phyloP scores from a whole-genome alignment of 257 asterid species.

The Primulina eburnea region DNA sequence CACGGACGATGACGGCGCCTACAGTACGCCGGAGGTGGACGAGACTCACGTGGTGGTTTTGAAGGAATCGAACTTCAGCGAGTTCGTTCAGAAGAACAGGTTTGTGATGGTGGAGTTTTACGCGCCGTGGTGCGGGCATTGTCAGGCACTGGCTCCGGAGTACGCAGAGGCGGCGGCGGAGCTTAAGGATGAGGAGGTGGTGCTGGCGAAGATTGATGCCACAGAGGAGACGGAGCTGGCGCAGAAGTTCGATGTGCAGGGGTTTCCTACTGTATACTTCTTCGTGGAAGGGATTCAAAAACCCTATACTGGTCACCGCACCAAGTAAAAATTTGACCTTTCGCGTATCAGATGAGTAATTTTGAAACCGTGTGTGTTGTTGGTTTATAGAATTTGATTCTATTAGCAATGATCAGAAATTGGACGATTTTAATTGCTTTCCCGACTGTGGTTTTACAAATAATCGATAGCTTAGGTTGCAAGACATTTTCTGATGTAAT shows the following conservation, averaged over 20 bases:
- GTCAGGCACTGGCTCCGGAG: conserved; percentile 80
- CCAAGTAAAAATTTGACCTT: conserved; percentile 47
- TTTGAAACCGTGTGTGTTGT: not conserved
- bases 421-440: too few species aligned
- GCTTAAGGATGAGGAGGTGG: conserved; percentile 67
- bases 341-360: not conserved
- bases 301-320: conserved; percentile 63
- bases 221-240: conserved; percentile 67
- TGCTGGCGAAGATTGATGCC: conserved; percentile 79
- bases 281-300: conserved; percentile 78
- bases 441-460: not conserved
- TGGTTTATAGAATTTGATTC: not conserved
- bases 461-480: not conserved
- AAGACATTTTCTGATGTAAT: conserved; percentile 6
- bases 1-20: conserved; percentile 46
- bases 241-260: conserved; percentile 76
- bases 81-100: conserved; percentile 52
- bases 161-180: conserved; percentile 81
- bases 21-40: conserved; percentile 47
- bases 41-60: conserved; percentile 72
- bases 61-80: conserved; percentile 63
- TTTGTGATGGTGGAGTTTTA: conserved; percentile 87
- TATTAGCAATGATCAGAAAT: not conserved
- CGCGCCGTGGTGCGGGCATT: conserved; percentile 96
- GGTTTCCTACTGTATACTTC: conserved; percentile 73